A percentile compares a stretch with the other conserved stretches of the same genome.
Evolutionary conservation across 108 stramenopile species (phyloP).

Genomic region (Epithemia pelagica): DNA sequence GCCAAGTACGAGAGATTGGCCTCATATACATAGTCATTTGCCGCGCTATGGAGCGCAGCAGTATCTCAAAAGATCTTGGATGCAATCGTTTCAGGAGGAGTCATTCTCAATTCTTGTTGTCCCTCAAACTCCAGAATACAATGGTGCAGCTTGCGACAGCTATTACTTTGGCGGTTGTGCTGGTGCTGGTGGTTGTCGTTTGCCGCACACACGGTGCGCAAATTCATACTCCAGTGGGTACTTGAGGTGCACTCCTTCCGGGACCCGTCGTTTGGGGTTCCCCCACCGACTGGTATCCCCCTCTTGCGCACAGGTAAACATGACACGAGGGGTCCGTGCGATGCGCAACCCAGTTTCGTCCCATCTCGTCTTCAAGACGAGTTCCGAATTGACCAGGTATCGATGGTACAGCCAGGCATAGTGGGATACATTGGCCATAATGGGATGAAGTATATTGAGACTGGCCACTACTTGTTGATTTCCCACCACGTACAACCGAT

Average conservation of each 20-base stretch:
- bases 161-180: too few relatives aligned
- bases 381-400: slow-evolving; percentile 21
- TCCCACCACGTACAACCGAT: slow-evolving; percentile 24
- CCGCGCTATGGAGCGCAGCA: too few relatives aligned
- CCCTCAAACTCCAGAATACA: too few relatives aligned
- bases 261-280: background rate
- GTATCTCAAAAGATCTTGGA: too few relatives aligned
- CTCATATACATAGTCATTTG: too few relatives aligned
- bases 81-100: too few relatives aligned
- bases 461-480: slow-evolving; percentile 14
- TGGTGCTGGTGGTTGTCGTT: too few relatives aligned
- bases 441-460: slow-evolving; percentile 26
- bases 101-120: too few relatives aligned
- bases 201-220: slow-evolving; percentile 14
- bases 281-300: slow-evolving; percentile 24
- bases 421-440: slow-evolving; percentile 8
- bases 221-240: slow-evolving; percentile 3
- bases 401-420: background rate
- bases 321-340: slow-evolving; percentile 14
- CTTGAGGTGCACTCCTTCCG: slow-evolving; percentile 6
- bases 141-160: too few relatives aligned
- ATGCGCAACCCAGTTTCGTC: slow-evolving; percentile 11
- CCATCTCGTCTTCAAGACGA: slow-evolving; percentile 17
- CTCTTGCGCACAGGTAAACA: slow-evolving; percentile 30
- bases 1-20: too few relatives aligned